Conservation (phyloP, 2,329 filamentous ascomycete species). For the Fusarium equiseti region DNA sequence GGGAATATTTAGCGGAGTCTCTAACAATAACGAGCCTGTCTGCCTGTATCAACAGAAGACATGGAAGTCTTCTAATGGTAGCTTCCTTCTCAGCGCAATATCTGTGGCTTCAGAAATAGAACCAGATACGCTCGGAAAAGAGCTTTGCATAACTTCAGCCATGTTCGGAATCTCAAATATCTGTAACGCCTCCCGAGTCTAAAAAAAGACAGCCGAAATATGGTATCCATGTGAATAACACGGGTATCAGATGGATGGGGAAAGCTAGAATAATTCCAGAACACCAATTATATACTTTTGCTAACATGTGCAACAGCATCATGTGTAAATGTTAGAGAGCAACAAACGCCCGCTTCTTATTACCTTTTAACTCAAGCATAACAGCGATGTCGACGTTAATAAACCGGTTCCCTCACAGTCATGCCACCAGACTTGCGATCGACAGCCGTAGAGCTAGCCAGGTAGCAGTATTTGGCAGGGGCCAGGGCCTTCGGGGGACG, state of each 20-base stretch:
- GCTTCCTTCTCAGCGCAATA: background rate
- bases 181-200: constrained; percentile 5
- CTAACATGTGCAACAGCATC: background rate
- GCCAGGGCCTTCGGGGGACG: constrained; percentile 19
- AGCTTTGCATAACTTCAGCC: background rate
- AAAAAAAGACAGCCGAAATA: constrained; percentile 12
- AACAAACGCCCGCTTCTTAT: background rate
- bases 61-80: background rate
- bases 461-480: constrained; percentile 7
- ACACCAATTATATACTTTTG: background rate
- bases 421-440: constrained; percentile 24
- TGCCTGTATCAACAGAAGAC: background rate
- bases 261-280: constrained; percentile 27
- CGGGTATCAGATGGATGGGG: constrained; percentile 21
- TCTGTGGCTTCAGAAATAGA: background rate
- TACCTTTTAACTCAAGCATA: background rate
- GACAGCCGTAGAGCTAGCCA: background rate
- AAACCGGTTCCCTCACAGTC: constrained; percentile 6
- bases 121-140: background rate
- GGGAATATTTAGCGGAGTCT: background rate
- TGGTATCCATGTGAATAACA: constrained; percentile 24
- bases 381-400: background rate
- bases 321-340: background rate
- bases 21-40: background rate
- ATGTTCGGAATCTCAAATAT: background rate